Evolutionary conservation across 2,329 filamentous ascomycete genomes (phyloP), one percentile per base, ranked within the genome.

Genomic region (Corynespora cassiicola): DNA sequence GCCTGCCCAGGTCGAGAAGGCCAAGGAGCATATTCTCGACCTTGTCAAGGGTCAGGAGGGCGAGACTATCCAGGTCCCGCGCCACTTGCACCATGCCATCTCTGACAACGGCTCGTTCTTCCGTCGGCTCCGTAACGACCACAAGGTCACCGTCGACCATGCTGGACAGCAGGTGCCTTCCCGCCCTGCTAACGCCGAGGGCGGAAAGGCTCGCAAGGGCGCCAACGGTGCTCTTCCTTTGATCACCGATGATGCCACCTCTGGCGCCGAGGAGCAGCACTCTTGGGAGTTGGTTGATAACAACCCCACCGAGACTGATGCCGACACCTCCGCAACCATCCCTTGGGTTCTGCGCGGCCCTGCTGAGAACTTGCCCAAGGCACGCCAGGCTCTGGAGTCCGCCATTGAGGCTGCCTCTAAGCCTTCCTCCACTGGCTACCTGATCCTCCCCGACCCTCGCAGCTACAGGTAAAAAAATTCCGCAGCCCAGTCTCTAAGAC

Each of bases 21-120:
- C 90, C 34, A 96, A 95, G 76, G 82, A 84, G 42, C 90, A 96
- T 71, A 90, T 99, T 50, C 71, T 81, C 34, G 76, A 80, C 23
- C 72, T 96, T 35, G 79, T 91, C 49, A 92, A 95, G 76, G 86
- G 91, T 54, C 87, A 92, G 63, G 86, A 94, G 66, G 88, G 89
- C 46, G 90, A 94, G 76, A 94, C 87, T 0, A 71, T 97, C n/a
- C 79, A 87, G 55, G 81, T 99, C 7, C 92, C 94, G 8, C 82
- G 85, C 43, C 82, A 85, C 55, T 76, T 94, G 44, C 94, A 99
- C 74, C 89, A 97, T 66, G 73, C 79, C 43, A 80, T 99, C 53
- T 82, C 88, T 35, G 92, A 96, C 66, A 91, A 92, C 50, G 94
- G 92, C 1, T 86, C 90, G 56, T 88, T 97, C 74, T 96, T 97